Conservation (phyloP, 176 grass and related monocot species). For the Cocos nucifera region DNA sequence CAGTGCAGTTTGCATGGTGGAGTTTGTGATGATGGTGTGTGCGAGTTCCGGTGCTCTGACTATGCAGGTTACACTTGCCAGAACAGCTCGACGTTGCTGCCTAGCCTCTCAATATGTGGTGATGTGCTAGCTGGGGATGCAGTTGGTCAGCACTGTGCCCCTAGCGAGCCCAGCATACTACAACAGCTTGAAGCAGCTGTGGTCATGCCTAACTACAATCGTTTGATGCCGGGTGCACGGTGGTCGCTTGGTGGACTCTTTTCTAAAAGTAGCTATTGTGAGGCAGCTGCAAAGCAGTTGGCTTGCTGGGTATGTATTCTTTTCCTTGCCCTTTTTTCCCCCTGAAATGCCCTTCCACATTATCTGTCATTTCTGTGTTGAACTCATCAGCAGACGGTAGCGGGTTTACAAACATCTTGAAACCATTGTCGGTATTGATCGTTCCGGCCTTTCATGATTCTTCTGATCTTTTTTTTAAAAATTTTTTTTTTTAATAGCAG, state of each 20-base stretch:
- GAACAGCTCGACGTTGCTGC: constrained; percentile 74
- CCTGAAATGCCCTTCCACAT: too few species aligned
- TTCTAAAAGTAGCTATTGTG: constrained; percentile 89
- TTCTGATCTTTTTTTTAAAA: too few species aligned
- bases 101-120: constrained; percentile 79
- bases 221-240: constrained; percentile 78
- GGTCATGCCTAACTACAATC: constrained; percentile 93
- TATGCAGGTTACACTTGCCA: constrained; percentile 99
- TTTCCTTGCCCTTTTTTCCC: background rate
- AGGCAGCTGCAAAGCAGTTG: constrained; percentile 80
- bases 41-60: constrained; percentile 97
- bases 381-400: too few species aligned
- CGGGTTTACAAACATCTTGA: too few species aligned
- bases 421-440: too few species aligned
- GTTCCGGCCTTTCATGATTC: too few species aligned
- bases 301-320: constrained; percentile 84
- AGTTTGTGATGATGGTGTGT: constrained; percentile 94
- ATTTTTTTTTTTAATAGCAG: too few species aligned
- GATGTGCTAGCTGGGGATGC: constrained; percentile 84
- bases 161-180: constrained; percentile 83
- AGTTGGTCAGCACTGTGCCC: constrained; percentile 86
- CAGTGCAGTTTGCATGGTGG: constrained; percentile 99
- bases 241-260: constrained; percentile 58
- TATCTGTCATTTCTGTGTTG: too few species aligned
- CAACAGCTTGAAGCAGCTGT: constrained; percentile 94